Percentiles rank a stretch among this genome's conserved stretches.
These are phyloP conservation scores for Ophiorrhiza pumila DNA, from an alignment of 257 asterid genomes.

Conservation along the genomic window DNA sequence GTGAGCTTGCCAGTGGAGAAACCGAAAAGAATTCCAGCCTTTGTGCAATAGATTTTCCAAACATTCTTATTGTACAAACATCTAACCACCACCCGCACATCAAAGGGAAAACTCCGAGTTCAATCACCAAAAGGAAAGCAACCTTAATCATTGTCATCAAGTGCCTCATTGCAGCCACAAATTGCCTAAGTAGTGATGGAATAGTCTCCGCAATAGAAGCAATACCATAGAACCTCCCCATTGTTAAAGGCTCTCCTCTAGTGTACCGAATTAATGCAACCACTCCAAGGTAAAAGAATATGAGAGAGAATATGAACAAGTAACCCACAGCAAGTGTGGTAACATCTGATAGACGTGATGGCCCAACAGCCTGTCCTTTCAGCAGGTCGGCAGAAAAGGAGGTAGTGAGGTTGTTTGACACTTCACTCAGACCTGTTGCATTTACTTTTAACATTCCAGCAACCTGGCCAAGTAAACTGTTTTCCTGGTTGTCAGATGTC, in stretches of 20 bases:
- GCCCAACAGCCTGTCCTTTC: conserved; percentile 57
- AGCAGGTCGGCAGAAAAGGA: conserved; percentile 54
- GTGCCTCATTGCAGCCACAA: conserved; percentile 93
- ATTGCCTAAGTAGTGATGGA: conserved; percentile 90
- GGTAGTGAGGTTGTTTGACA: conserved; percentile 54
- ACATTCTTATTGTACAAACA: conserved; percentile 92
- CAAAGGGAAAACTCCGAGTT: conserved; percentile 96
- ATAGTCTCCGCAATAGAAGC: conserved; percentile 91
- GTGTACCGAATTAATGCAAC: conserved; percentile 80
- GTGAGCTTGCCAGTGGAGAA: conserved; percentile 93
- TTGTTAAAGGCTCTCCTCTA: conserved; percentile 87
- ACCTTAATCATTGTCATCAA: conserved; percentile 98
- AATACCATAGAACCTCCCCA: conserved; percentile 95
- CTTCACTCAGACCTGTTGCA: conserved; percentile 52
- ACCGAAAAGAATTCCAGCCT: conserved; percentile 93
- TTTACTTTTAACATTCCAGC: conserved; percentile 58
- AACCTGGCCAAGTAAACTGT: conserved; percentile 59
- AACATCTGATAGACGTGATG: conserved; percentile 85
- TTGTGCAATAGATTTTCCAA: conserved; percentile 86
- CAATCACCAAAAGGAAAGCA: conserved; percentile 95
- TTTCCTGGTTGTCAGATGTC: conserved; percentile 62
- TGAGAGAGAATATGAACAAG: conserved; percentile 71
- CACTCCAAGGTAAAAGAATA: conserved; percentile 74
- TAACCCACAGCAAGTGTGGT: conserved; percentile 98
- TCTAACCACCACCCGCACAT: conserved; percentile 99